These are phyloP conservation scores for Hericium rajendrae DNA, from an alignment of 768 basidiomycete species.

Conservation along the genomic window DNA sequence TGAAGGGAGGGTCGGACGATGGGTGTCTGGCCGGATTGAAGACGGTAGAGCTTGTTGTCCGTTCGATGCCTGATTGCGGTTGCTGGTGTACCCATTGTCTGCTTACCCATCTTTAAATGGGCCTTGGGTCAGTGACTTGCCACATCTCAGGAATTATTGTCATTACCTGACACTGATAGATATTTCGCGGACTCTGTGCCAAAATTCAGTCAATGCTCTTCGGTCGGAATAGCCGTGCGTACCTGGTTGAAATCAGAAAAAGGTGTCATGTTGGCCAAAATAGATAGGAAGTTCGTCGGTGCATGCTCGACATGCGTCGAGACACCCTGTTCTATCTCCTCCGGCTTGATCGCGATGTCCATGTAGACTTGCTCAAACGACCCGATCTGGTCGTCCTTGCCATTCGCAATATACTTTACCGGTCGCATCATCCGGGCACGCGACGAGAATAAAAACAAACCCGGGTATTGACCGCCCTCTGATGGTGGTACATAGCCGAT, in stretches of 20 bases:
- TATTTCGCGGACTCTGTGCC: conserved; percentile 74
- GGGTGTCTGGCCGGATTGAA: conserved; percentile 92
- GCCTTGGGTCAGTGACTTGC: neutral
- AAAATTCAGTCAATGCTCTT: conserved; percentile 11
- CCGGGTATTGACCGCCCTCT: conserved; percentile 94
- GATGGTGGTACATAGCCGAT: conserved; percentile 81
- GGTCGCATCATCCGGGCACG: conserved; percentile 96
- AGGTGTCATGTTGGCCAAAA: conserved; percentile 94
- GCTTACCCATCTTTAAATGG: conserved; percentile 88
- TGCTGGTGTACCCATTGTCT: conserved; percentile 98
- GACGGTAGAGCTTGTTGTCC: conserved; percentile 95
- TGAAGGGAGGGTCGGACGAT: conserved; percentile 88
- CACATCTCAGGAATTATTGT: neutral
- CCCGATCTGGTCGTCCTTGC: conserved; percentile 81
- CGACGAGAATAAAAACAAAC: conserved; percentile 84
- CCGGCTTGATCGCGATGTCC: conserved; percentile 89
- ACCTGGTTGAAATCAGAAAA: conserved; percentile 99
- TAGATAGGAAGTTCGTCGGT: conserved; percentile 92
- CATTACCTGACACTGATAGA: conserved; percentile 83
- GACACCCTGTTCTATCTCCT: conserved; percentile 64
- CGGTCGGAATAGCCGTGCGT: conserved; percentile 15
- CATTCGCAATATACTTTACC: conserved; percentile 84
- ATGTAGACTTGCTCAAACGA: conserved; percentile 99
- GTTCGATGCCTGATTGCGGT: conserved; percentile 87
- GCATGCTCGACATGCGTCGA: conserved; percentile 91